These are phyloP conservation scores for Neonectria faginata DNA, from an alignment of 2,329 filamentous ascomycete genomes.

Conservation along the genomic window DNA sequence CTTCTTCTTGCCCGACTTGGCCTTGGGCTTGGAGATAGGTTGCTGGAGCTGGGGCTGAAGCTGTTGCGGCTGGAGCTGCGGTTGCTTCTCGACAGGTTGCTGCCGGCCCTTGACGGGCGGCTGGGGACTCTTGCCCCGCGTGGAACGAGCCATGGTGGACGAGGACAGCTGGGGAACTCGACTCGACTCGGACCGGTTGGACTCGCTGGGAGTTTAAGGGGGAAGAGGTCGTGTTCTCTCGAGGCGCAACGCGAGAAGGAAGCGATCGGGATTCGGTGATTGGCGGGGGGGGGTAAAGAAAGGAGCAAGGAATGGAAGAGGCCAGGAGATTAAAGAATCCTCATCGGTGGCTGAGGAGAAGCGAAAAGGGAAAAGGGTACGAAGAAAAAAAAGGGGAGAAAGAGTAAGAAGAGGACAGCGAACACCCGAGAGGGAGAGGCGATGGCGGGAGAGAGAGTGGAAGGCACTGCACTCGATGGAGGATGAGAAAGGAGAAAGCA, in stretches of 20 bases:
- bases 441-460: conserved; percentile 20
- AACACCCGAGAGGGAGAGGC: conserved; percentile 30
- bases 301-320: conserved; percentile 34
- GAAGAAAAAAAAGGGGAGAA: conserved; percentile 12
- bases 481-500: conserved; percentile 30
- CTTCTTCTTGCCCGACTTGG: conserved; percentile 47
- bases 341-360: conserved; percentile 37
- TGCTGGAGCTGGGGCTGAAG: conserved; percentile 26
- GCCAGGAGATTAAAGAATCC: conserved; percentile 38
- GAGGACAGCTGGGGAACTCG: conserved; percentile 22
- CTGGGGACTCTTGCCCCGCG: conserved; percentile 53
- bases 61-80: conserved; percentile 16
- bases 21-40: conserved; percentile 27
- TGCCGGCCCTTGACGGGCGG: conserved; percentile 43
- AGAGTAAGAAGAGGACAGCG: conserved; percentile 31
- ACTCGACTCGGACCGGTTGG: conserved; percentile 33
- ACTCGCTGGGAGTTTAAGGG: conserved; percentile 24
- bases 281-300: conserved; percentile 6
- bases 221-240: conserved; percentile 17
- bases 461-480: conserved; percentile 26
- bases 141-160: conserved; percentile 51
- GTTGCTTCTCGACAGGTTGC: background rate
- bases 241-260: conserved; percentile 20
- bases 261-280: conserved; percentile 20
- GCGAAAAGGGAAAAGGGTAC: conserved; percentile 27